Evolutionary conservation across 495 filamentous ascomycete species (phyloP).

Genomic region (Peziza echinospora): DNA sequence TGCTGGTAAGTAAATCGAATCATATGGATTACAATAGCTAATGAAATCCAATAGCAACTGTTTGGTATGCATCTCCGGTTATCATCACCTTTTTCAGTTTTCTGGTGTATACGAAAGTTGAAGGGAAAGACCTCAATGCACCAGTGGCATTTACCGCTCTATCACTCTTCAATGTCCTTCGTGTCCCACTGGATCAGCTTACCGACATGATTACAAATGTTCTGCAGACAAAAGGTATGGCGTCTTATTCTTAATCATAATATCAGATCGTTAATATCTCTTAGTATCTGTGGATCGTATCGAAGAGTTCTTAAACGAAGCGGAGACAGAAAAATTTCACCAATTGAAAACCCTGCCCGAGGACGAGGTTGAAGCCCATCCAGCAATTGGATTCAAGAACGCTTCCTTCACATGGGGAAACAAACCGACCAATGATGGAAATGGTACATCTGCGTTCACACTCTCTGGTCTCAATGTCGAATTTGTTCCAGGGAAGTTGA

Average conservation of each 20-base stretch:
- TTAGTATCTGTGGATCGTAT: slow-evolving; percentile 82
- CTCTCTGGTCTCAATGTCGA: slow-evolving; percentile 56
- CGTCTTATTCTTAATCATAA: not conserved
- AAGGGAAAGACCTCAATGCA: slow-evolving; percentile 71
- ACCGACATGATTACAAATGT: slow-evolving; percentile 99
- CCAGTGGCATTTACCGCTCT: slow-evolving; percentile 93
- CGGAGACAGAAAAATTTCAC: slow-evolving; percentile 90
- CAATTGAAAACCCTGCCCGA: slow-evolving; percentile 47
- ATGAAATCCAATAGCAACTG: slow-evolving; percentile 31
- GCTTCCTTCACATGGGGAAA: slow-evolving; percentile 79
- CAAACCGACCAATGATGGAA: slow-evolving; percentile 35
- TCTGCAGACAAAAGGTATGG: slow-evolving; percentile 54
- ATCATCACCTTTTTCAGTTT: slow-evolving; percentile 93
- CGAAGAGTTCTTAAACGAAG: slow-evolving; percentile 81
- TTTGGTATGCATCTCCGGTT: slow-evolving; percentile 93
- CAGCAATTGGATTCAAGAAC: slow-evolving; percentile 59
- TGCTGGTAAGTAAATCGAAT: slow-evolving; percentile 24
- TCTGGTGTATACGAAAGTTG: slow-evolving; percentile 74
- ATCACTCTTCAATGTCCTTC: slow-evolving; percentile 86
- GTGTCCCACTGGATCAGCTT: slow-evolving; percentile 83
- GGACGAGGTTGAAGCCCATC: slow-evolving; percentile 35
- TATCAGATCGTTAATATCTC: not conserved
- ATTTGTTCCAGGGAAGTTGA: slow-evolving; percentile 61
- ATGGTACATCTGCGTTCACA: slow-evolving; percentile 46
- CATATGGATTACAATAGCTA: too few relatives aligned